Conservation (phyloP, 2,329 filamentous ascomycete genomes). For the Colletotrichum theobromicola region DNA sequence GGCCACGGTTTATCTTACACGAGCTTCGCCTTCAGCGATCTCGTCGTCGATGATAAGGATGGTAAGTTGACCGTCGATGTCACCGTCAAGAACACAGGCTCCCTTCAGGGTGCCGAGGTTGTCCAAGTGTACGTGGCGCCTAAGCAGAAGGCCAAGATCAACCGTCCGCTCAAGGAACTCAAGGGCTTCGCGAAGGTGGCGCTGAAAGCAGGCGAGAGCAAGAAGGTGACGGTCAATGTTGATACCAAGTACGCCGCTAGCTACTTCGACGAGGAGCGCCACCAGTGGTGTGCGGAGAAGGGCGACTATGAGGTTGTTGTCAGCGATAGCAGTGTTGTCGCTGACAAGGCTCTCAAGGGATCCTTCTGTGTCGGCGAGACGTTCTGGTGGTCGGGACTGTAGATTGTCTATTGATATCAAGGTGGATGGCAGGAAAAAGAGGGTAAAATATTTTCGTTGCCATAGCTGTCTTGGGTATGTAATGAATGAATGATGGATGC, state of each 20-base stretch:
- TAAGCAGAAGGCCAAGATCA: conserved; percentile 53
- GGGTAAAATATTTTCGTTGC: background rate
- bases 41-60: conserved; percentile 44
- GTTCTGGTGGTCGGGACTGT: conserved; percentile 72
- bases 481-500: background rate
- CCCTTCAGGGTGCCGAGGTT: conserved; percentile 48
- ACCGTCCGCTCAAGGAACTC: conserved; percentile 57
- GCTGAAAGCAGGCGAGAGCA: conserved; percentile 63
- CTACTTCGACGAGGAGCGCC: conserved; percentile 73
- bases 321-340: conserved; percentile 59
- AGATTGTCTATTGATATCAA: background rate
- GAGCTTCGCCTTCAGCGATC: conserved; percentile 56
- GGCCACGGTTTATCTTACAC: conserved; percentile 77
- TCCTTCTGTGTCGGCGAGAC: conserved; percentile 65
- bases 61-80: conserved; percentile 50
- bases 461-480: background rate
- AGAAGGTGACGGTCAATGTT: conserved; percentile 60
- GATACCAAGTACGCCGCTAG: conserved; percentile 69
- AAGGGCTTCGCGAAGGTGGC: conserved; percentile 64
- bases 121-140: conserved; percentile 55
- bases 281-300: conserved; percentile 69
- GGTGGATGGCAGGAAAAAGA: background rate
- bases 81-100: conserved; percentile 61
- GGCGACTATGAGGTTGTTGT: conserved; percentile 70
- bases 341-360: conserved; percentile 51